A percentile compares a stretch with the other conserved stretches of the same genome.
phyloP scores from a whole-genome alignment of 306 rosid species.

The Cicer yamashitae region DNA sequence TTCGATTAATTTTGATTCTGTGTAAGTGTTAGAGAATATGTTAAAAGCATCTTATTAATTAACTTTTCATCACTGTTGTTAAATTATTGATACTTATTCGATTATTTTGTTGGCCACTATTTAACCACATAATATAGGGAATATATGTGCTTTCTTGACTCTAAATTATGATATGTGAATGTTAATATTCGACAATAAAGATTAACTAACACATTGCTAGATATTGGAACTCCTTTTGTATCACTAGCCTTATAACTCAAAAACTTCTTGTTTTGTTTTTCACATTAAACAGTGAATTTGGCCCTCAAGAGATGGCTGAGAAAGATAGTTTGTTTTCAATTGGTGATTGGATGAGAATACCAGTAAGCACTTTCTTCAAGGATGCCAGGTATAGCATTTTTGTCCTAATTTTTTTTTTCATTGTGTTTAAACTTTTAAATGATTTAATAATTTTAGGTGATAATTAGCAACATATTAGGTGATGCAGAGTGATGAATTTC shows the following conservation, averaged over 20 bases:
- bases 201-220: slow-evolving; percentile 15
- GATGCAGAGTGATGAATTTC: slow-evolving; percentile 23
- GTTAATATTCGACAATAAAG: slow-evolving; percentile 13
- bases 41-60: slow-evolving; percentile 32
- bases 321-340: slow-evolving; percentile 51
- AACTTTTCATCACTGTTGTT: slow-evolving; percentile 30
- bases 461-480: background rate
- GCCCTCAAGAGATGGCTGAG: slow-evolving; percentile 57
- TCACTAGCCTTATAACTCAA: background rate
- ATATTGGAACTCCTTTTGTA: slow-evolving; percentile 33
- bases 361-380: slow-evolving; percentile 67
- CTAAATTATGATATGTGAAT: slow-evolving; percentile 23
- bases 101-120: slow-evolving; percentile 40
- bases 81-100: slow-evolving; percentile 30
- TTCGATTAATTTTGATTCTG: background rate
- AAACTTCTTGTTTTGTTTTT: slow-evolving; percentile 30
- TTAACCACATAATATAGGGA: slow-evolving; percentile 31
- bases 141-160: slow-evolving; percentile 5
- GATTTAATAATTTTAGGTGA: background rate
- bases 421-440: background rate
- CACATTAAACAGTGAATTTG: slow-evolving; percentile 37
- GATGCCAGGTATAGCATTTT: slow-evolving; percentile 63
- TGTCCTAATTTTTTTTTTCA: background rate
- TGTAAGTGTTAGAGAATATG: slow-evolving; percentile 14
- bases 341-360: slow-evolving; percentile 57